phyloP scores from a whole-genome alignment of 106 monocot species.

The Dendrobium catenatum region DNA sequence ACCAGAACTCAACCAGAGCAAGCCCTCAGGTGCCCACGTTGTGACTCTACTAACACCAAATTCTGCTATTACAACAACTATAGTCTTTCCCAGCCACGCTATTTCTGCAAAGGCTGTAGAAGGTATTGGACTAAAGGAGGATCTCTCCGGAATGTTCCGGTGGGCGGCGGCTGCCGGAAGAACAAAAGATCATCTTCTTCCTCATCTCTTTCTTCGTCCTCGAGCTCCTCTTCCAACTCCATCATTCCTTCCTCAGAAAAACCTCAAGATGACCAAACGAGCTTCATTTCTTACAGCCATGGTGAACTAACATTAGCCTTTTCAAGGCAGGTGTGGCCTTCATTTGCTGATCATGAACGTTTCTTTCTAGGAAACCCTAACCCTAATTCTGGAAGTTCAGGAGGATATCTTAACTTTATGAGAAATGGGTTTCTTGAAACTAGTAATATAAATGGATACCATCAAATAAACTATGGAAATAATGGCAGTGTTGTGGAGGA shows the following conservation, averaged over 20 bases:
- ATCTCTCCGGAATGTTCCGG: constrained; percentile 11
- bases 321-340: no score
- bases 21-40: not conserved
- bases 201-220: not conserved
- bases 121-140: constrained; percentile 28
- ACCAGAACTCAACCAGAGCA: no score
- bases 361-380: constrained; percentile 2
- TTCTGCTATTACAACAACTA: constrained; percentile 55
- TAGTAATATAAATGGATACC: not conserved
- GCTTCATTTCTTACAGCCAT: not conserved
- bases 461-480: not conserved
- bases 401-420: constrained; percentile 7
- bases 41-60: constrained; percentile 27
- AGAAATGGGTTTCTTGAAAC: constrained; percentile 7
- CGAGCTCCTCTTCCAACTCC: not conserved
- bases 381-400: not conserved
- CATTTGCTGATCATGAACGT: not conserved
- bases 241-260: not conserved
- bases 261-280: not conserved
- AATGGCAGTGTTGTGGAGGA: not conserved
- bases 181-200: constrained; percentile 4
- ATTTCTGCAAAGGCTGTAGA: constrained; percentile 27
- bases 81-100: constrained; percentile 33
- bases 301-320: not conserved
- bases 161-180: constrained; percentile 17